Conservation (phyloP, 75 land plant genomes). For the Pinus tabuliformis region DNA sequence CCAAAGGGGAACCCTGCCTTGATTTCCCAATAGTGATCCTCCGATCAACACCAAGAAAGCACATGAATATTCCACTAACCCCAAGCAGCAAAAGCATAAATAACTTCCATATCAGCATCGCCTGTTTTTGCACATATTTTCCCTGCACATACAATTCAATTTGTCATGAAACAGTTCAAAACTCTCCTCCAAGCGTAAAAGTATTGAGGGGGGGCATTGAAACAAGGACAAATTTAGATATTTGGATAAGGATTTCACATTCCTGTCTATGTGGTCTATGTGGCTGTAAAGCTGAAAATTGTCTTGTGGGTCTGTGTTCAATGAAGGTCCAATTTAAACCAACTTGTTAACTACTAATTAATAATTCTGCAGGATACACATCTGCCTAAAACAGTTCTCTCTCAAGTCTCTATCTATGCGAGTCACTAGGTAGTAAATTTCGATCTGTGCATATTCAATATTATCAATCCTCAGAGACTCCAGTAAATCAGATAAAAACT, state of each 20-base stretch:
- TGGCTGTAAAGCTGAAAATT: not conserved
- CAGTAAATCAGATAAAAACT: not conserved
- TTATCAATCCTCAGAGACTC: not conserved
- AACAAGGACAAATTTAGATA: not conserved
- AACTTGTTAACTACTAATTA: not conserved
- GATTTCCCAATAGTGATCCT: not conserved
- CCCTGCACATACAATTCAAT: slow-evolving; percentile 6
- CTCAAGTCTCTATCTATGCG: not conserved
- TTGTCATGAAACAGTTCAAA: not conserved
- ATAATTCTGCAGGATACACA: not conserved
- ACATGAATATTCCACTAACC: slow-evolving; percentile 49
- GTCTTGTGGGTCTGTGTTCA: not conserved
- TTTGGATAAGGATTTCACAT: not conserved
- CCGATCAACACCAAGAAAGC: slow-evolving; percentile 42
- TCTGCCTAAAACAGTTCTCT: not conserved
- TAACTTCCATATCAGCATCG: slow-evolving; percentile 30
- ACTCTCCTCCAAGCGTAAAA: not conserved
- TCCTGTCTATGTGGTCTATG: not conserved
- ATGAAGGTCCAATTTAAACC: not conserved
- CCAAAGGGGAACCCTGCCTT: not conserved
- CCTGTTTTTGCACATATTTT: slow-evolving; percentile 25
- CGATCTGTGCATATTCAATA: not conserved
- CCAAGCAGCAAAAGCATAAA: slow-evolving; percentile 31
- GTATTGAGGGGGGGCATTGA: not conserved
- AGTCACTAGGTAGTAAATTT: not conserved